Evolutionary conservation across 2,329 filamentous ascomycete genomes (phyloP).

Genomic region (Neurospora sp.): DNA sequence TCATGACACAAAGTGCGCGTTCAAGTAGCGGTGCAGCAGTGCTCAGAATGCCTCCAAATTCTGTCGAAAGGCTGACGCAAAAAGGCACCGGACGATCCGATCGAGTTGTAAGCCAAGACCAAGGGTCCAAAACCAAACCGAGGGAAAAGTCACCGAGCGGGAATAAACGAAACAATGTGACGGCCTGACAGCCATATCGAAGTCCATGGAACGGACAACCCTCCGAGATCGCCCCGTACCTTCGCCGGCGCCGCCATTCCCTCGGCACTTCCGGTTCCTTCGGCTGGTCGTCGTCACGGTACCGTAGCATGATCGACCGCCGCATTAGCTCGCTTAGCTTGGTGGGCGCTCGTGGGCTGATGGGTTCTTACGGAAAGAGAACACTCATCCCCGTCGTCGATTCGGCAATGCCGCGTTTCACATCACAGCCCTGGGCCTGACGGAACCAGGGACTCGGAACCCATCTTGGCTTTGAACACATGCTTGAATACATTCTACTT

Average conservation of each 20-base stretch:
- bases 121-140: neutral
- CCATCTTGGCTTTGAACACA: neutral
- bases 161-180: neutral
- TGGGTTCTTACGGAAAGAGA: neutral
- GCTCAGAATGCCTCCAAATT: neutral
- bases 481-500: neutral
- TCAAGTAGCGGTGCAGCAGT: neutral
- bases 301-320: neutral
- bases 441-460: neutral
- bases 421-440: neutral
- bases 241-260: neutral
- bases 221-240: neutral
- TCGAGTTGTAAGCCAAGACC: neutral
- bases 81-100: neutral
- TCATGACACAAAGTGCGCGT: neutral
- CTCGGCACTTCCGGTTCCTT: neutral
- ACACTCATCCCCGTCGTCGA: neutral
- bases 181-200: neutral
- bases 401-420: neutral
- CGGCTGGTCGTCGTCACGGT: neutral
- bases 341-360: neutral
- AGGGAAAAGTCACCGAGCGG: neutral
- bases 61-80: neutral
- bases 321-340: neutral
- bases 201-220: neutral